phyloP scores from a whole-genome alignment of 202 grass and related monocot genomes.

The Carex sylvatica region DNA sequence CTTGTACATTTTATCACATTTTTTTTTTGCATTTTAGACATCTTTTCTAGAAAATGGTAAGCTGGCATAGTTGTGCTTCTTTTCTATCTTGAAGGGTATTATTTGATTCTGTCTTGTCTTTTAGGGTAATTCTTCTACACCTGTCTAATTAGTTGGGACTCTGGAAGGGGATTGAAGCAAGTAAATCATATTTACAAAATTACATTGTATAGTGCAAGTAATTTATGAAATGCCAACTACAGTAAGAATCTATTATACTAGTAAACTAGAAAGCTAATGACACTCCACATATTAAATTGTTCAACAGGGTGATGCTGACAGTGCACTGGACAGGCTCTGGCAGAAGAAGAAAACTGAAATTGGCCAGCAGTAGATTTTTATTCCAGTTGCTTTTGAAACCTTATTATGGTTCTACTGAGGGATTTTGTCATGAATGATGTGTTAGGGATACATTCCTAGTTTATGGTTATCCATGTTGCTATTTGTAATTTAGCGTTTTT shows the following conservation, averaged over 20 bases:
- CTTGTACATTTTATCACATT: not conserved
- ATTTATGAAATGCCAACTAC: not conserved
- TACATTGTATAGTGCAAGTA: not conserved
- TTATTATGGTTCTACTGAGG: not conserved
- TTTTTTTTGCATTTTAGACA: not conserved
- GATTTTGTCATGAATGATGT: not conserved
- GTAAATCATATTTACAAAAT: not conserved
- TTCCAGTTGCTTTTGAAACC: not conserved
- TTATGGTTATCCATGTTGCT: not conserved
- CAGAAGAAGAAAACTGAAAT: conserved; percentile 86
- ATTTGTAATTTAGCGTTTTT: not conserved
- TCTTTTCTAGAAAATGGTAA: not conserved
- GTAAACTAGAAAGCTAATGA: not conserved
- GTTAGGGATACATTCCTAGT: not conserved
- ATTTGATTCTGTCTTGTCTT: not conserved
- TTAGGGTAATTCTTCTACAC: not conserved
- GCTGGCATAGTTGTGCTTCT: not conserved
- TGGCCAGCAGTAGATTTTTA: conserved; percentile 54
- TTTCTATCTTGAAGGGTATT: not conserved
- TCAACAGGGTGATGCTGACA: conserved; percentile 71
- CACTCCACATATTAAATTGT: not conserved
- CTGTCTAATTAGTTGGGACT: not conserved
- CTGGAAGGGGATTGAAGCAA: not conserved
- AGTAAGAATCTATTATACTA: not conserved
- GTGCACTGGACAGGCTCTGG: conserved; percentile 86